Base-by-base conservation (phyloP, 1,284 basidiomycete species). In the Pyrrhoderma noxium region DNA sequence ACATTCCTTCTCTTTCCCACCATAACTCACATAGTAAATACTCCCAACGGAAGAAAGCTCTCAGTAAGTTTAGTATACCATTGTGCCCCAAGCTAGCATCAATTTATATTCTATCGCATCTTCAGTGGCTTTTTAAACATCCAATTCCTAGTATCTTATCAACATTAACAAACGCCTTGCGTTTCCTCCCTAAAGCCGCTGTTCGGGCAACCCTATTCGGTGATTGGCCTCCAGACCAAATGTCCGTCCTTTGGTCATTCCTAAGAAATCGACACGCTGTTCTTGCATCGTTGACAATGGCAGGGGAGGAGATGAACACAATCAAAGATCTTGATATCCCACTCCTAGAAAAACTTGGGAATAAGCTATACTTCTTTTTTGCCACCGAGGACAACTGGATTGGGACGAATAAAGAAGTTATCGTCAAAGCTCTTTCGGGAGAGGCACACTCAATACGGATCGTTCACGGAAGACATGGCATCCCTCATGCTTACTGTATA, bases 401-500 rank as follows among this genome's bases (percentile, higher is more conserved):
- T 45, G 78, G 76, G 8, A 35, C 52, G n/a, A 67, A 79, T 40
- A 71, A 67, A 56, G 62, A 68, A n/a, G 45, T 54, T 0, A 64
- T 82, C 18, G 47, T 18, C 5, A 40, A 18, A 8, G 38, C 21
- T 5, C 38, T 40, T 79, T 19, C 56, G 56, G 9, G 62, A 59
- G 3, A 11, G 5, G 27, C 27, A 5, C 27, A 11, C 5, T 4
- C 38, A 64, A 71, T 9, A 54, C 57, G 13, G 60, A 62, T 8
- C 62, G 66, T 74, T 9, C 70, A 74, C 56, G 75, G 71, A 0
- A 60, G 62, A 9, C 58, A 61, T 7, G 71, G 68, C 35, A 69
- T 83, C 45, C 80, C 76, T 3, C 82, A 85, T 59, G 74, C 77
- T 3, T 85, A 83, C 60, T 83, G 79, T 57, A 78, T 85, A 45